Base-by-base conservation (phyloP, 345 rosid genomes). In the Tarenaya hassleriana region DNA sequence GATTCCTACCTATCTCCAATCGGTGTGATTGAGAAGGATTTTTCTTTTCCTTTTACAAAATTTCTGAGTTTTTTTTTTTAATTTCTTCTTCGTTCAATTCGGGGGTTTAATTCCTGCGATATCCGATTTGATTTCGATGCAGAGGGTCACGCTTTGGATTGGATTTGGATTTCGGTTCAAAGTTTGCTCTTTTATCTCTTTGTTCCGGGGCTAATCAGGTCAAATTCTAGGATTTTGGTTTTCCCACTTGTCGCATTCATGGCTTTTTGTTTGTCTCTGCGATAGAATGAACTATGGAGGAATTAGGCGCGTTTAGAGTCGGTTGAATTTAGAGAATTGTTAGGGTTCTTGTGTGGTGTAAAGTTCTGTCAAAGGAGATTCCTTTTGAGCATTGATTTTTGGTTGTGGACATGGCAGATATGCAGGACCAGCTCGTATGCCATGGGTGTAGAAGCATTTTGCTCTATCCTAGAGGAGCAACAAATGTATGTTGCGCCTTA, bases 361-460 rank as follows among this genome's bases (percentile, higher is more conserved):
- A 10, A 8, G 32, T 21, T 10, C 17, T 14, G 15, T 15, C 34
- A 42, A 40, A 15, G 16, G 47, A 8, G 27, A 16, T 24, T 10
- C 1, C 13, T 32, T 38, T 16, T 38, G 40, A 48, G 34, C 43
- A 18, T 16, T 37, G 44, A 38, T 48, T 29, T 39, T 49, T 41
- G 34, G 14, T 57, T 62, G 13, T 49, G 53, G 31, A 38, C 50
- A 11, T 59, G 64, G 49, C 70, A 87, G 96, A 59, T 45, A 91
- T 91, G 98, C 96, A 91, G 89, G 79, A 88, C 73, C 96, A 84
- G 73, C 62, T 87, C 16, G 75, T 84, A 47, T 91, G 96, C 55
- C 73, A 46, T 61, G 95, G 96, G 42, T 91, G 98, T 67, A 74
- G 95, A 64, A 91, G 63, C 69, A 52, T 68, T 59, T 87, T 91